Percentiles rank a stretch among this genome's conserved stretches.
phyloP scores from a whole-genome alignment of 768 basidiomycete genomes.

The Lyophyllum shimeji region DNA sequence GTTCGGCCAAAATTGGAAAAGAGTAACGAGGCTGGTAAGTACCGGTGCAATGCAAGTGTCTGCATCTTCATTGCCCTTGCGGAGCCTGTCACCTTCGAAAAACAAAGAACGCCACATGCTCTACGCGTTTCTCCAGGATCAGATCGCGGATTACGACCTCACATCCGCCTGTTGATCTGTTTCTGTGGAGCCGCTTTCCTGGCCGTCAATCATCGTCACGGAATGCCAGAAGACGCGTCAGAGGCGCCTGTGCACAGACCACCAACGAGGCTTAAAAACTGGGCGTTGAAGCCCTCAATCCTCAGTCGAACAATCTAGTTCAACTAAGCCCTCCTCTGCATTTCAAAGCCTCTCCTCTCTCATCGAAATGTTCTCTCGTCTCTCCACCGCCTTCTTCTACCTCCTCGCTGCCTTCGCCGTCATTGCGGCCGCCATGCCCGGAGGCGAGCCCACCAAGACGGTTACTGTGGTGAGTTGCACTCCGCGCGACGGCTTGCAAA shows the following conservation, averaged over 20 bases:
- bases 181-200: not conserved
- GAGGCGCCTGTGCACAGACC: constrained; percentile 2
- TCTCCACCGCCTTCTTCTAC: constrained; percentile 19
- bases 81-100: not conserved
- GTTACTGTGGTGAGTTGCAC: constrained; percentile 2
- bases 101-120: not conserved
- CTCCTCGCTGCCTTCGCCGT: constrained; percentile 24
- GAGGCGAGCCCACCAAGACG: constrained; percentile 15
- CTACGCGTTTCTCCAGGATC: not conserved
- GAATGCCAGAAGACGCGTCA: not conserved
- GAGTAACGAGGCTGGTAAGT: not conserved
- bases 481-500: not conserved
- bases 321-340: constrained; percentile 6
- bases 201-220: not conserved
- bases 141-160: not conserved
- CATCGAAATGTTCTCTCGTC: constrained; percentile 25
- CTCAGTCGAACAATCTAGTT: constrained; percentile 21
- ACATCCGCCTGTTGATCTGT: not conserved
- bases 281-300: not conserved
- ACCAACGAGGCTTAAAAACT: constrained; percentile 6
- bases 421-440: constrained; percentile 27
- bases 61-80: not conserved
- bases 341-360: constrained; percentile 1
- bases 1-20: not conserved
- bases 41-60: not conserved